phyloP scores from a whole-genome alignment of 805 yeast genomes.

The Candida insectalens region DNA sequence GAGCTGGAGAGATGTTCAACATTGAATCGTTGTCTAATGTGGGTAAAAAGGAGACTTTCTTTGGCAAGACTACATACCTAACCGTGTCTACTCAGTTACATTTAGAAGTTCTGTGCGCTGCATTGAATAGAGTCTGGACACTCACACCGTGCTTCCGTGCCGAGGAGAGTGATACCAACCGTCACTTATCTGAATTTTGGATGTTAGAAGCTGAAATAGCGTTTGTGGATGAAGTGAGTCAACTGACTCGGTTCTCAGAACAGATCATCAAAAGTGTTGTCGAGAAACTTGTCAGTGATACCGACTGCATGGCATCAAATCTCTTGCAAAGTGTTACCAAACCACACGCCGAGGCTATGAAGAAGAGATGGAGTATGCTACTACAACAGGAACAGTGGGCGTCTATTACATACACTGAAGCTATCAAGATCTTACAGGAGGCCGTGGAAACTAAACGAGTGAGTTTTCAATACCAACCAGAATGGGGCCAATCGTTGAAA shows the following conservation, averaged over 20 bases:
- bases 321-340: conserved; percentile 28
- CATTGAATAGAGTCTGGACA: conserved; percentile 79
- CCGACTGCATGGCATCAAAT: conserved; percentile 23
- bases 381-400: conserved; percentile 44
- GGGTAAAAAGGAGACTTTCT: conserved; percentile 31
- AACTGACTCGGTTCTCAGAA: conserved; percentile 61
- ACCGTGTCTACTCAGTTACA: conserved; percentile 93
- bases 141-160: conserved; percentile 91
- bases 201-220: conserved; percentile 91
- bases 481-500: conserved; percentile 65
- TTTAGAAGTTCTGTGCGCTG: conserved; percentile 67
- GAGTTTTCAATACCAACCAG: conserved; percentile 33
- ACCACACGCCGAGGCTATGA: conserved; percentile 27
- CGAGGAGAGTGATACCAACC: conserved; percentile 79
- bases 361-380: conserved; percentile 53
- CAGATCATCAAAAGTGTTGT: conserved; percentile 52
- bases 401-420: conserved; percentile 65
- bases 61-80: conserved; percentile 58
- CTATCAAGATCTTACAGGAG: conserved; percentile 42
- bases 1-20: conserved; percentile 86
- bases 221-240: conserved; percentile 46
- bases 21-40: conserved; percentile 29
- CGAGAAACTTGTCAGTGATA: conserved; percentile 17
- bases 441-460: conserved; percentile 23
- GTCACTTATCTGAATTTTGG: conserved; percentile 95